These are phyloP conservation scores for Calonectria pseudoreteaudii DNA, from an alignment of 2,329 filamentous ascomycete genomes.

Conservation along the genomic window DNA sequence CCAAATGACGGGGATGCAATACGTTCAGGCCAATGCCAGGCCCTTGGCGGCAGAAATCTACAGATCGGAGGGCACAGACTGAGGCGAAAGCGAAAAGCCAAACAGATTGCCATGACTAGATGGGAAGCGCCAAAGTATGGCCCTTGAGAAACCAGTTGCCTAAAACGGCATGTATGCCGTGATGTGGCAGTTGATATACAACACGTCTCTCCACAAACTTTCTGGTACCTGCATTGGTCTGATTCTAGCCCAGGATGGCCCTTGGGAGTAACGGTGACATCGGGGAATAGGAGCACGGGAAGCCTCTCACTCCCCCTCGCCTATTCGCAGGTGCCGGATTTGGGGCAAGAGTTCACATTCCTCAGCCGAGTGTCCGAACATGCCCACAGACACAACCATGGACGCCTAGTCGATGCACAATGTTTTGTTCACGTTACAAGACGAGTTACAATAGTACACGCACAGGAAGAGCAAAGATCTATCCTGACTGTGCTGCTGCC, in stretches of 20 bases:
- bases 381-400: neutral
- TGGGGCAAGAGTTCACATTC: neutral
- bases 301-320: neutral
- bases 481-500: neutral
- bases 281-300: constrained; percentile 10
- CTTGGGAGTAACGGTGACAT: constrained; percentile 17
- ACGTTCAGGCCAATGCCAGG: neutral
- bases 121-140: neutral
- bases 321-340: neutral
- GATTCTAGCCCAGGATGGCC: neutral
- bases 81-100: neutral
- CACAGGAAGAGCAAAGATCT: neutral
- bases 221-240: constrained; percentile 23
- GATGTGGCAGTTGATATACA: constrained; percentile 17
- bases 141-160: constrained; percentile 5
- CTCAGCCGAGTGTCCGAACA: neutral
- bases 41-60: constrained; percentile 17
- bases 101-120: neutral
- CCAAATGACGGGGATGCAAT: neutral
- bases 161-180: constrained; percentile 11
- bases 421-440: neutral
- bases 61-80: constrained; percentile 21
- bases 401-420: neutral
- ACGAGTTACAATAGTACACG: neutral
- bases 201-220: neutral